Conservation (phyloP, 129 eudicot genomes). For the Pseudognaphalium luteoalbum region DNA sequence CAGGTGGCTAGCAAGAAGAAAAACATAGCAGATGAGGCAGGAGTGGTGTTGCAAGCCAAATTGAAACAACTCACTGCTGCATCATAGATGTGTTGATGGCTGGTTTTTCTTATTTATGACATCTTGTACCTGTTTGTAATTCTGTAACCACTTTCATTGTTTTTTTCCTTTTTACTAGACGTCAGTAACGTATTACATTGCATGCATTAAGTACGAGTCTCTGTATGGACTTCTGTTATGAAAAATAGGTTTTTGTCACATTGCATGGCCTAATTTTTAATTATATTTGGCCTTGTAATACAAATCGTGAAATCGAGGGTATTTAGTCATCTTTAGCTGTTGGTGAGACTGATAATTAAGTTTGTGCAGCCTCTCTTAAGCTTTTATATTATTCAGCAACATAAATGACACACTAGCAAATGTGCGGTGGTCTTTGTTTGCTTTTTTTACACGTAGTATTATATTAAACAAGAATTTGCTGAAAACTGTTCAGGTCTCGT, state of each 20-base stretch:
- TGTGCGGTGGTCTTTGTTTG: not conserved
- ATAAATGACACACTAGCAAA: not conserved
- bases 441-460: not conserved
- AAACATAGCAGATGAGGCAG: conserved; percentile 83
- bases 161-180: not conserved
- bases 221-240: not conserved
- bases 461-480: too few relatives aligned
- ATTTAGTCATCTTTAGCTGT: too few relatives aligned
- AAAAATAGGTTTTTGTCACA: not conserved
- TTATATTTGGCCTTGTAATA: not conserved
- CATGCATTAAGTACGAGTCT: not conserved
- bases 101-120: conserved; percentile 6
- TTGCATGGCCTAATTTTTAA: not conserved
- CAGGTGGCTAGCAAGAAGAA: conserved; percentile 93
- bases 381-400: not conserved
- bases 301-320: not conserved
- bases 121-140: conserved; percentile 19
- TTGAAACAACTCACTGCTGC: conserved; percentile 62
- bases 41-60: conserved; percentile 74
- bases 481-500: not conserved
- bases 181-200: not conserved
- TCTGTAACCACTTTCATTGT: not conserved
- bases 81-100: conserved; percentile 36
- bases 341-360: too few relatives aligned
- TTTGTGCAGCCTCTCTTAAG: not conserved